Evolutionary conservation across 2,329 filamentous ascomycete genomes (phyloP), one percentile per base, ranked within the genome.

Genomic region (Talaromyces funiculosus): DNA sequence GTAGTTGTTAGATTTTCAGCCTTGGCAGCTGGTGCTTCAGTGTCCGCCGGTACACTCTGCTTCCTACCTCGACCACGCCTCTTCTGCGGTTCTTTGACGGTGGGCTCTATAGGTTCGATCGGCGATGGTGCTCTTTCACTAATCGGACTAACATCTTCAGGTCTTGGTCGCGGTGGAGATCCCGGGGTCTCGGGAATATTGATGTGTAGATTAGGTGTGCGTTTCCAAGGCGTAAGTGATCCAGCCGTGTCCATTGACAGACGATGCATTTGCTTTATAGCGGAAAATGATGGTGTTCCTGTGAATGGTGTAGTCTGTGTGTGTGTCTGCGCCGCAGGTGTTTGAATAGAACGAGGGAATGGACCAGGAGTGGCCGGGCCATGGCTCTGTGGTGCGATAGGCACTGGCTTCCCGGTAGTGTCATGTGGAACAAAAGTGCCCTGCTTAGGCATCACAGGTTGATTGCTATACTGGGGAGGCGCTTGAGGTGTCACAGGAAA

Each of bases 141-240:
- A 59, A 79, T 77, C 0, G 77, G 77, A 64, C 77, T 79, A 10
- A 79, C 72, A 65, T 78, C 77, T 57, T 76, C 75, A 2, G 75
- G 72, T 4, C 71, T 68, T 49, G 77, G 77, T 2, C 73, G 71
- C 54, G 70, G 65, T 9, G 77, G 77, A 20, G 77, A 78, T 16
- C 68, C 67, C 29, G 75, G 74, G 5, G 72, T 74, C 18, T 68
- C 62, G 0, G 73, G 67, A 38, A 67, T 67, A 18, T 61, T 59
- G 16, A 77, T 69, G 8, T 67, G 73, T 42, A 71, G 56, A 12
- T 67, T 68, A 22, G 75, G 73, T 37, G 70, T 69, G 56, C 72
- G 70, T 64, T 76, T 79, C 77, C 77, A 79, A 3, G 75, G 77
- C 0, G 77, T 79, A 18, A 70, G 70, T 24, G 75, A 76, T 10